Evolutionary conservation across 192 early-diverging fungal genomes (phyloP).

Genomic region (Backusella macrospora): DNA sequence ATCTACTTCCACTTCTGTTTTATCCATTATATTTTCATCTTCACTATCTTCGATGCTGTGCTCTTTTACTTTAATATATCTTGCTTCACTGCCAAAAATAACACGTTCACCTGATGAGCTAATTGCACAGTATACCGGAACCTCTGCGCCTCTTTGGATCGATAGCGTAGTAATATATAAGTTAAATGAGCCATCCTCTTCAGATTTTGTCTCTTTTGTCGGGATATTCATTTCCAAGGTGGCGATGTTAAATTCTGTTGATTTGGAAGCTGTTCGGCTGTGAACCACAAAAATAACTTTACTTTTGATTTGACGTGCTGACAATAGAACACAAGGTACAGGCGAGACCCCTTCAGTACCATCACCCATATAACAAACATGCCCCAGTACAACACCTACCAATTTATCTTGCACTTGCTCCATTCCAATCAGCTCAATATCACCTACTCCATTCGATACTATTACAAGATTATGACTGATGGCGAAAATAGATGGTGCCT

Average conservation of each 20-base stretch:
- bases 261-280: constrained; percentile 8
- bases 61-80: constrained; percentile 26
- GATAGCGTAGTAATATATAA: constrained; percentile 31
- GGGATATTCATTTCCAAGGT: constrained; percentile 22
- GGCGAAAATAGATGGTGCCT: constrained; percentile 41
- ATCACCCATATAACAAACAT: constrained; percentile 26
- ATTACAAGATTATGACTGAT: constrained; percentile 30
- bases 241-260: constrained; percentile 27
- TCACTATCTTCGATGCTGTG: constrained; percentile 16
- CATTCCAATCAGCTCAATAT: constrained; percentile 31
- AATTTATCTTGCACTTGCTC: constrained; percentile 22
- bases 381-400: background rate
- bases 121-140: constrained; percentile 56
- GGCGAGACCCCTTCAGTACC: constrained; percentile 34
- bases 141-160: constrained; percentile 49
- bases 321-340: constrained; percentile 40
- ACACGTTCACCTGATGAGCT: constrained; percentile 41
- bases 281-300: constrained; percentile 30
- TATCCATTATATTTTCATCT: background rate
- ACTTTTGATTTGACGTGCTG: constrained; percentile 32
- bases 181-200: background rate
- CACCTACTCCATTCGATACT: constrained; percentile 40
- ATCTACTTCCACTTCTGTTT: background rate
- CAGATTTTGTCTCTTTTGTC: background rate
- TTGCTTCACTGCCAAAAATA: constrained; percentile 48